Evolutionary conservation across 2,329 filamentous ascomycete species (phyloP), one percentile per base, ranked within the genome.

Genomic region (Hymenoscyphus fraxineus): DNA sequence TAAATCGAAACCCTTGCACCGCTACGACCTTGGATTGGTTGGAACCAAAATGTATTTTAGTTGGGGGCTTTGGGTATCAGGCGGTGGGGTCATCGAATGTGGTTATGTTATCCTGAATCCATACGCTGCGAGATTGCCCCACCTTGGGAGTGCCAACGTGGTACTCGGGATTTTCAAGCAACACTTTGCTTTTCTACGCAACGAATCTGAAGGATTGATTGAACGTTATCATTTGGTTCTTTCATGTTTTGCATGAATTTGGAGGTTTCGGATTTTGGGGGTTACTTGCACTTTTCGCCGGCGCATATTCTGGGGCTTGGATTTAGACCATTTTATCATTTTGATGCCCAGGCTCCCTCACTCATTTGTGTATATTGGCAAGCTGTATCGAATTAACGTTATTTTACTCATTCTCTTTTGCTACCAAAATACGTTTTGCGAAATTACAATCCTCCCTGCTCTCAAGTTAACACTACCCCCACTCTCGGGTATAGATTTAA

Each of bases 1-100:
- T 87, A 78, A 69, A 38, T 54, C 44, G 51, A 44, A 64, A 41
- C 31, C 13, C 15, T 12, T 7, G 22, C 41, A 22, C 13, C 9
- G 31, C 41, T 55, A 44, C 13, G 15, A 32, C 7, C n/a, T 57
- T 32, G 55, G 35, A 22, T 3, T 9, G 59, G 15, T 47, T 61
- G 60, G 10, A 39, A 22, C 19, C 16, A 62, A 47, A 44, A 57
- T 62, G 41, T 63, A 59, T 63, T 56, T 59, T 59, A 63, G 56
- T 55, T 59, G 40, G 41, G 35, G 41, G 38, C 27, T 51, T 38
- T 58, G 60, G 55, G 58, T 58, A 35, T 58, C 60, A 27, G 19
- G 22, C 27, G 44, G n/a, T 27, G 47, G 31, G 60, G 38, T 13
- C 32, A 27, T 57, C n/a, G 57, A 59, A 41, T 41, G 41, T 35